Evolutionary conservation across 2,329 filamentous ascomycete genomes (phyloP).

Genomic region (Pestalotiopsis sp.): DNA sequence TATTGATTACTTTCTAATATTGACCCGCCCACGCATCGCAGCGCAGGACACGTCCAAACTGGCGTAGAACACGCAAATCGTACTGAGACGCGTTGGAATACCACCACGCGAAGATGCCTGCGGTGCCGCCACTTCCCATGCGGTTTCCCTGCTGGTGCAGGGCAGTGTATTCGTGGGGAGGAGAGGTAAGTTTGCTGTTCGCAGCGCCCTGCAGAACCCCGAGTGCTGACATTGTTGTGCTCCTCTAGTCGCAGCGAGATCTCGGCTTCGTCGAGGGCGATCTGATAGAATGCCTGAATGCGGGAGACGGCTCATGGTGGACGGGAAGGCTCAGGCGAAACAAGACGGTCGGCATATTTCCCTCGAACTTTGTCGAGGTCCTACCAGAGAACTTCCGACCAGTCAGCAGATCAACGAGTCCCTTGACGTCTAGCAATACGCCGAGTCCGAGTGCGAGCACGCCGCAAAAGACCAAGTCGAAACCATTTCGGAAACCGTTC

Average conservation of each 20-base stretch:
- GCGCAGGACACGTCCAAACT: constrained; percentile 1
- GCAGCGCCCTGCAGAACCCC: not conserved
- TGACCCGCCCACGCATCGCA: not conserved
- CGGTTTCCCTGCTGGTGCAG: constrained; percentile 91
- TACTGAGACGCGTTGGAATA: constrained; percentile 1
- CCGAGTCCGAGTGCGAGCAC: constrained; percentile 54
- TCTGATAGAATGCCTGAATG: constrained; percentile 96
- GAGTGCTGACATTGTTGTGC: not conserved
- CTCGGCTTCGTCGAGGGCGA: constrained; percentile 97
- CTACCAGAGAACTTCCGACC: constrained; percentile 85
- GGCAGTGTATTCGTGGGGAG: constrained; percentile 91
- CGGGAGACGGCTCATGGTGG: constrained; percentile 98
- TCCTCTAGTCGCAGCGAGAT: constrained; percentile 77
- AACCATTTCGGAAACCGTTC: constrained; percentile 68
- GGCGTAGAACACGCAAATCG: not conserved
- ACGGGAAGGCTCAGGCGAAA: constrained; percentile 90
- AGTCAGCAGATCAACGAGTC: constrained; percentile 62
- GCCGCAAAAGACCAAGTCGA: constrained; percentile 61
- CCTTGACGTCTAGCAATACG: constrained; percentile 58
- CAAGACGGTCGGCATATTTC: constrained; percentile 88
- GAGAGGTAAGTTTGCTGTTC: constrained; percentile 61
- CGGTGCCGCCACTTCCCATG: constrained; percentile 67
- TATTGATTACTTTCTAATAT: not conserved
- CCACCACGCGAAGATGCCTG: constrained; percentile 50
- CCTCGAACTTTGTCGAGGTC: constrained; percentile 95